These are phyloP conservation scores for Neofusicoccum sp. DNA, from an alignment of 2,329 filamentous ascomycete species.

Conservation along the genomic window DNA sequence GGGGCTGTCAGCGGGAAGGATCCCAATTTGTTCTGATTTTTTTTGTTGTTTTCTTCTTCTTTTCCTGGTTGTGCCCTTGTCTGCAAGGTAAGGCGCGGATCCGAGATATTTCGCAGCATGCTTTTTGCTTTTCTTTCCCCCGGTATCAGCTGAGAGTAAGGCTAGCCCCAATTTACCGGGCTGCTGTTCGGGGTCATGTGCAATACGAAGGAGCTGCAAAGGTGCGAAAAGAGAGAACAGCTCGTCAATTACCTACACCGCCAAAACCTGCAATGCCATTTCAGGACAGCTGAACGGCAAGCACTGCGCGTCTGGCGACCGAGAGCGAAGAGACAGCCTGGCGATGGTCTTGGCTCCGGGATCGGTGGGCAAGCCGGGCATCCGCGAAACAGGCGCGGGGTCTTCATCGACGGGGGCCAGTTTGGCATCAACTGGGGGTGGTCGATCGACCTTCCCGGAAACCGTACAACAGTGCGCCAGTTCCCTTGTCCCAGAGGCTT, in stretches of 20 bases:
- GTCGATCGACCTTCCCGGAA: neutral
- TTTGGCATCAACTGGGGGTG: neutral
- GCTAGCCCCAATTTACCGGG: neutral
- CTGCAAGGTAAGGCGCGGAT: neutral
- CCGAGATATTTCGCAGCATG: neutral
- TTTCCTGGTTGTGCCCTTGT: neutral
- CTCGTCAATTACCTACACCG: conserved; percentile 15
- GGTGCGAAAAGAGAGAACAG: conserved; percentile 8
- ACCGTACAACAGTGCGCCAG: conserved; percentile 9
- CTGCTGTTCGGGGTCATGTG: neutral
- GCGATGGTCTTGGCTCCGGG: neutral
- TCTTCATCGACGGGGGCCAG: neutral
- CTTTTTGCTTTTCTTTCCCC: neutral
- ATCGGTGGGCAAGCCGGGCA: conserved; percentile 6
- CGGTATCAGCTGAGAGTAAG: conserved; percentile 1
- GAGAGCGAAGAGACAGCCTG: neutral
- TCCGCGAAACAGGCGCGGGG: conserved; percentile 7
- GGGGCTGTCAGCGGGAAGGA: neutral
- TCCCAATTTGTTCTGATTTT: neutral
- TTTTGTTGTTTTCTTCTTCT: neutral
- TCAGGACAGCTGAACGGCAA: neutral
- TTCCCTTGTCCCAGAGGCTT: conserved; percentile 9
- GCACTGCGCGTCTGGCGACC: neutral
- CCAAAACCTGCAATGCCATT: neutral
- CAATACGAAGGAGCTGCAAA: conserved; percentile 7